Evolutionary conservation across 805 yeast genomes (phyloP).

Genomic region (Sugiyamaella qingdaonensis): DNA sequence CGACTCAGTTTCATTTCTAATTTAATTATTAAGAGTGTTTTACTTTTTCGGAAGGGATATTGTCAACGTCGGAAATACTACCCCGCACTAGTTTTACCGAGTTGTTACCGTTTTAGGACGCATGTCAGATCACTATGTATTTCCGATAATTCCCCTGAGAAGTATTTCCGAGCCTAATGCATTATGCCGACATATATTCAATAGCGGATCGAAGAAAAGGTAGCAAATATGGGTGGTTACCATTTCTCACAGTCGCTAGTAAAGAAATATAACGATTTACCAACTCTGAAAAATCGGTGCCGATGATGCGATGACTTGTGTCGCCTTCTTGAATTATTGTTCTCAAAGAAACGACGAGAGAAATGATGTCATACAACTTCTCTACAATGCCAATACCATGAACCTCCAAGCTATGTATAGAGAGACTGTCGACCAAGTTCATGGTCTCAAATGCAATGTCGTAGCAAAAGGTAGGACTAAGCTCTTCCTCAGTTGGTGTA

Average conservation of each 20-base stretch:
- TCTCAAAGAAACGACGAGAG: neutral
- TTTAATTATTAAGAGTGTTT: no score
- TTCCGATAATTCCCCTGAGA: neutral
- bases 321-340: neutral
- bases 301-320: neutral
- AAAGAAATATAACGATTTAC: neutral
- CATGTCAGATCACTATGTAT: neutral
- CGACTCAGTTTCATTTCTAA: no score
- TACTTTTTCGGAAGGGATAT: no score
- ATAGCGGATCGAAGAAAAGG: neutral
- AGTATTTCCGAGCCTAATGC: neutral
- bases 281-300: neutral
- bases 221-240: neutral
- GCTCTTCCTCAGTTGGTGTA: neutral
- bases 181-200: neutral
- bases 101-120: neutral
- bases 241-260: neutral
- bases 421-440: neutral
- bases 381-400: neutral
- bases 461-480: neutral
- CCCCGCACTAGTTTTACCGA: conserved; percentile 2
- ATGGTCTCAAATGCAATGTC: neutral
- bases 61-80: neutral
- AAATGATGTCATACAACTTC: neutral
- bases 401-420: neutral